Evolutionary conservation across 2,329 filamentous ascomycete genomes (phyloP).

Genomic region (Phoma sp.): DNA sequence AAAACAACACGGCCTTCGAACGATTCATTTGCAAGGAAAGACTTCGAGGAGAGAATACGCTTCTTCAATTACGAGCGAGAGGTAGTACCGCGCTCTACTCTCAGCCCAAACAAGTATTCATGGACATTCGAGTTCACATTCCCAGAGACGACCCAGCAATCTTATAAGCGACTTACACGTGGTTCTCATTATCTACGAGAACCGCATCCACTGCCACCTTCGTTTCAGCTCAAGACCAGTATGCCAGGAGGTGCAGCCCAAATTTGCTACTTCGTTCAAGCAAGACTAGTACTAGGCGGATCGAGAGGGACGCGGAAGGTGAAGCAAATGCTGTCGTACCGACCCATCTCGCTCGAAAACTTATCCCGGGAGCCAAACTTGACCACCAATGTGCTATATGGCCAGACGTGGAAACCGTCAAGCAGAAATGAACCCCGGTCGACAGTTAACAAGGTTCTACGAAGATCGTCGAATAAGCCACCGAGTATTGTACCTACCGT

Average conservation of each 20-base stretch:
- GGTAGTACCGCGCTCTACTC: slow-evolving; percentile 25
- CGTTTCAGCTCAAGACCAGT: slow-evolving; percentile 39
- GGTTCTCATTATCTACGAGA: slow-evolving; percentile 39
- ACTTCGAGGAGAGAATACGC: slow-evolving; percentile 38
- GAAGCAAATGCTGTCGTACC: slow-evolving; percentile 37
- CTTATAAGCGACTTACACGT: slow-evolving; percentile 35
- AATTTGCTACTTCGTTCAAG: slow-evolving; percentile 43
- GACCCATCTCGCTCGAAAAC: slow-evolving; percentile 26
- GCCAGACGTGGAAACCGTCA: slow-evolving; percentile 37
- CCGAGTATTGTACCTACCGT: slow-evolving; percentile 44
- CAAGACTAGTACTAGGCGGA: slow-evolving; percentile 28
- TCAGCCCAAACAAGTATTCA: slow-evolving; percentile 38
- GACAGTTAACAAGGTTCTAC: slow-evolving; percentile 33
- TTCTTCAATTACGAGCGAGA: slow-evolving; percentile 41
- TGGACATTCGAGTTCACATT: slow-evolving; percentile 49
- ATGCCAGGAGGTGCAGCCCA: slow-evolving; percentile 36
- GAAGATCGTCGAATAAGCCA: slow-evolving; percentile 21
- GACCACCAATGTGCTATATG: slow-evolving; percentile 35
- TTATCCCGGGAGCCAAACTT: slow-evolving; percentile 27
- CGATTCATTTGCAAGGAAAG: slow-evolving; percentile 22
- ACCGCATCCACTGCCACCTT: slow-evolving; percentile 45
- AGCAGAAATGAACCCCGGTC: slow-evolving; percentile 21
- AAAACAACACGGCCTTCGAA: slow-evolving; percentile 39
- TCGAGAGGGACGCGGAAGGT: slow-evolving; percentile 25
- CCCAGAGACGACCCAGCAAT: slow-evolving; percentile 39